Conservation (phyloP, 805 yeast species). For the Torulaspora microellipsoides region DNA sequence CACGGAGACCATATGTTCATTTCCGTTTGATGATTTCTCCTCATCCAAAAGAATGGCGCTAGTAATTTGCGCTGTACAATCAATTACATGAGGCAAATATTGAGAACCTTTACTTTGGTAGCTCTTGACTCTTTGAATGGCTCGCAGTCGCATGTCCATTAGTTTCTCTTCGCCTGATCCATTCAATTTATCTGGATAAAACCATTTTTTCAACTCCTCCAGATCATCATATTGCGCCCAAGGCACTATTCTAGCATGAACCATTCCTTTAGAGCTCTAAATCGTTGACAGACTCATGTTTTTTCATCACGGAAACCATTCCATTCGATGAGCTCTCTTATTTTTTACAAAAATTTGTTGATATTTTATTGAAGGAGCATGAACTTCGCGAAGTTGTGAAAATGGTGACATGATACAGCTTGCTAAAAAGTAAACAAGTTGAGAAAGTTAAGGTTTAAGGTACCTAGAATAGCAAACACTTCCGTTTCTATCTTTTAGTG, state of each 20-base stretch:
- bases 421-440: too few species aligned
- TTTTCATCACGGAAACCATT: background rate
- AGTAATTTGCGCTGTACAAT: slow-evolving; percentile 55
- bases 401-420: too few species aligned
- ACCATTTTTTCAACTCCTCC: slow-evolving; percentile 44
- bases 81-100: slow-evolving; percentile 66
- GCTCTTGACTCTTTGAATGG: slow-evolving; percentile 49
- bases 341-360: too few species aligned
- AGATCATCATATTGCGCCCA: slow-evolving; percentile 43
- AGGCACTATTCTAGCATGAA: slow-evolving; percentile 35
- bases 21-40: slow-evolving; percentile 20
- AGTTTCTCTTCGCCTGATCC: slow-evolving; percentile 15
- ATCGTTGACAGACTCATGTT: background rate
- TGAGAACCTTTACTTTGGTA: slow-evolving; percentile 51
- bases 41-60: slow-evolving; percentile 46
- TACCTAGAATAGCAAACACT: too few species aligned
- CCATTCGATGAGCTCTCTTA: too few species aligned
- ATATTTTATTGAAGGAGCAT: too few species aligned
- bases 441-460: too few species aligned
- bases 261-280: slow-evolving; percentile 12
- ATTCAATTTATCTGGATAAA: slow-evolving; percentile 39
- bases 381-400: too few species aligned
- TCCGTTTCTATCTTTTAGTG: too few species aligned
- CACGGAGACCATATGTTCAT: slow-evolving; percentile 20
- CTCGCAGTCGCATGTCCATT: slow-evolving; percentile 36